Evolutionary conservation across 2,329 filamentous ascomycete species (phyloP).

Genomic region (Seiridium unicorne): DNA sequence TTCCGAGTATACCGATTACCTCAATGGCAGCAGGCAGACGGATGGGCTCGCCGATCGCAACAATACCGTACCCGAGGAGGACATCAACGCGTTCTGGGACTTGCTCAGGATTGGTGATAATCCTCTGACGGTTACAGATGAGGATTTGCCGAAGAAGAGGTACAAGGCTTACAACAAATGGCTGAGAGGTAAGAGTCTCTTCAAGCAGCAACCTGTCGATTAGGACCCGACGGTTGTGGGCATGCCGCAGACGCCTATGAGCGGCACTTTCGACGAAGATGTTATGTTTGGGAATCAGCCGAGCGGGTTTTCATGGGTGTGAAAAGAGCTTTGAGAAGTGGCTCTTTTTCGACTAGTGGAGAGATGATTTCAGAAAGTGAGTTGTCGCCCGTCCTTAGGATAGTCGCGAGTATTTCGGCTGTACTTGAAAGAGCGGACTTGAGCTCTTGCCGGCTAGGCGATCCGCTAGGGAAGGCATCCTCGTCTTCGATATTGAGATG

Average conservation of each 20-base stretch:
- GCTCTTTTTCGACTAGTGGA: conserved; percentile 35
- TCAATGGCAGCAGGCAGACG: conserved; percentile 66
- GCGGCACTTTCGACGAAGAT: conserved; percentile 15
- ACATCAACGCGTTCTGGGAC: conserved; percentile 71
- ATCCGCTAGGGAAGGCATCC: conserved; percentile 11
- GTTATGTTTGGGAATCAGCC: not conserved
- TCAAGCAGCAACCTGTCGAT: conserved; percentile 79
- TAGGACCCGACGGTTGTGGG: conserved; percentile 30
- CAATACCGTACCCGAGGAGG: conserved; percentile 49
- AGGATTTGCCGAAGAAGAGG: conserved; percentile 86
- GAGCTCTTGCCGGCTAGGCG: conserved; percentile 22
- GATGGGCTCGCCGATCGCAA: conserved; percentile 50
- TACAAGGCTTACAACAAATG: conserved; percentile 97
- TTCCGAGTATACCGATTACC: conserved; percentile 76
- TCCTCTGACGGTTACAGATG: conserved; percentile 81
- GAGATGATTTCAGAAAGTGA: conserved; percentile 27
- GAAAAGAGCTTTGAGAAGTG: conserved; percentile 32
- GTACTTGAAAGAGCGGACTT: conserved; percentile 30
- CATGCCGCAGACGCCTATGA: conserved; percentile 15
- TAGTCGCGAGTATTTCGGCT: conserved; percentile 32
- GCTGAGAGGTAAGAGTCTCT: conserved; percentile 90
- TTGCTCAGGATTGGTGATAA: conserved; percentile 77
- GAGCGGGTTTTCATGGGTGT: not conserved
- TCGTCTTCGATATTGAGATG: conserved; percentile 57
- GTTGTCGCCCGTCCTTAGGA: conserved; percentile 24